Base-by-base conservation (phyloP, 345 rosid genomes). In the Aquilaria yunnanensis region DNA sequence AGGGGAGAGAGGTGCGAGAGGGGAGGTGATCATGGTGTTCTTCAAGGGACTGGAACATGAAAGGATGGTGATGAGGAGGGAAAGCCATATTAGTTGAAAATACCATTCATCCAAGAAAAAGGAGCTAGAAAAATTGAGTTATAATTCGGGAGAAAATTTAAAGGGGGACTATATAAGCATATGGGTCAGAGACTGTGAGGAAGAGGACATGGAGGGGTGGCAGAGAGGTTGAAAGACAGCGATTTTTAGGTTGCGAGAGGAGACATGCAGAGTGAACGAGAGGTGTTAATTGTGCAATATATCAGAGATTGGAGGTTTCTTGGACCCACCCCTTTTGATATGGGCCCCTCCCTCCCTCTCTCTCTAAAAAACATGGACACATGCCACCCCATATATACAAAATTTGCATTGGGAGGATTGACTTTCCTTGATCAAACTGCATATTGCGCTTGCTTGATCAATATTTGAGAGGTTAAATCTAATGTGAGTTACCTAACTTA, bases 31-130 rank as follows among this genome's bases (percentile, higher is more conserved):
- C 74, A 70, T 70, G 54, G 50, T 16, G 67, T 32, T 86, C 92
- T 72, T 89, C 88, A 62, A 71, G 80, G 60, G 86, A 56, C 69
- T 80, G 90, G 73, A 86, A 84, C 77, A 84, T 71, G 81, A 89
- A 89, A 67, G 79, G 74, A 50, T 71, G 85, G 62, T 82, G 89
- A 50, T 71, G 85, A 63, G 83, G 89, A 63, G 87, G 96, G 66
- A 80, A 88, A 29, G 93, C 89, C 96, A 86, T 88, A 34, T 70
- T 52, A 45, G 33, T 68, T 30, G 1, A 30, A 29, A 45, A 53
- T 41, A 10, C 37, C 61, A 48, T 69, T 62, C 62, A 69, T 68
- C 55, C 49, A 68, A 12, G 11, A 47, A 3, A 55, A 37, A 14
- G 57, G 6, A 6, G 14, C 23, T 47, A 48, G 49, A 29, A 29